Evolutionary conservation across 139 green algal species (phyloP).

Genomic region (Chlorella sp.): DNA sequence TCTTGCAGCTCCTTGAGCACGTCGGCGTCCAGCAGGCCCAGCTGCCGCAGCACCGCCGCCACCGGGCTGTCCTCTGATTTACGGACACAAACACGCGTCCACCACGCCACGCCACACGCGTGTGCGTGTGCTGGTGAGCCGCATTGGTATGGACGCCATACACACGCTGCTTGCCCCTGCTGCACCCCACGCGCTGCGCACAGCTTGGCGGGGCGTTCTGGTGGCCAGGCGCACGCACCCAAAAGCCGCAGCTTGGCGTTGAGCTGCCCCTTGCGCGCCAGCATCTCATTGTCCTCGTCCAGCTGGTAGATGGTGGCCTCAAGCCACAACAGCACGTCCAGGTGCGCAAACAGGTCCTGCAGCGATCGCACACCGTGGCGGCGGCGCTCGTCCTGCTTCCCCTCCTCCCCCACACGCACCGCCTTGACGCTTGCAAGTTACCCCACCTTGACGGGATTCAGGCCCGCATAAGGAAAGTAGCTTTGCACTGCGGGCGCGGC

Average conservation of each 20-base stretch:
- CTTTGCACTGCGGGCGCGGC: too few relatives aligned
- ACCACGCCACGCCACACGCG: neutral
- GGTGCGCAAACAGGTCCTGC: constrained; percentile 47
- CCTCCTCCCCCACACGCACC: neutral
- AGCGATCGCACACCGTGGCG: neutral
- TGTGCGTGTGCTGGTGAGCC: neutral
- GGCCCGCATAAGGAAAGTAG: constrained; percentile 59
- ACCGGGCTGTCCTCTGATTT: too few relatives aligned
- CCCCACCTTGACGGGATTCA: constrained; percentile 28
- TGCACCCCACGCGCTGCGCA: too few relatives aligned
- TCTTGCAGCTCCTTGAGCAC: neutral
- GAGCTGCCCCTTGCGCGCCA: constrained; percentile 9
- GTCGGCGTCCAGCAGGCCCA: constrained; percentile 1
- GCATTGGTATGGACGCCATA: too few relatives aligned
- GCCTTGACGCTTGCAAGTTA: neutral
- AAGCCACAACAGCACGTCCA: constrained; percentile 63
- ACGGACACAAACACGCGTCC: neutral
- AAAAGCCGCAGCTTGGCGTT: neutral
- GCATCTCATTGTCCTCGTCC: constrained; percentile 65
- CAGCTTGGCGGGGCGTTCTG: too few relatives aligned
- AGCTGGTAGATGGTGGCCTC: constrained; percentile 68
- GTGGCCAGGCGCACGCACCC: neutral
- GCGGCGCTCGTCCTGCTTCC: neutral
- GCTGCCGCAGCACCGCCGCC: neutral
- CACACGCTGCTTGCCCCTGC: too few relatives aligned